Percentiles rank a stretch among this genome's conserved stretches.
Evolutionary conservation across 2,329 filamentous ascomycete species (phyloP).

Genomic region (Ascochyta koolunga): DNA sequence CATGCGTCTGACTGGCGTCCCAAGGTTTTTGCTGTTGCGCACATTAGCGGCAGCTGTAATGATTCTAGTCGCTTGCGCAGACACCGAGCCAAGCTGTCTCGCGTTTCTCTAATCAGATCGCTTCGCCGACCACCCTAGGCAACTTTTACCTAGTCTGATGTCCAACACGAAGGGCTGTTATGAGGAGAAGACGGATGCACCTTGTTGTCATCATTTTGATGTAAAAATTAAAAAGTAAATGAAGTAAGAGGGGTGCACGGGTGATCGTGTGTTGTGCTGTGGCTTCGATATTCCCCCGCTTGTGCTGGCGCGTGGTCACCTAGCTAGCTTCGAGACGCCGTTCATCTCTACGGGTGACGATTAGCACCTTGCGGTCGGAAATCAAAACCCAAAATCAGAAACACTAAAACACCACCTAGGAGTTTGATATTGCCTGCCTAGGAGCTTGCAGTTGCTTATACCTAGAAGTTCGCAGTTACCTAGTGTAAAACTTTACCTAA

Average conservation of each 20-base stretch:
- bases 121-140: neutral
- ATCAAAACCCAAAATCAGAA: too few relatives aligned
- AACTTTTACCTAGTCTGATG: neutral
- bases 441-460: too few relatives aligned
- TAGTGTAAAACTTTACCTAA: too few relatives aligned
- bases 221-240: neutral
- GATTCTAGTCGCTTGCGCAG: conserved; percentile 7
- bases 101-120: neutral
- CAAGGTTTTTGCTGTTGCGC: conserved; percentile 3
- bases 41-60: conserved; percentile 12
- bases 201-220: neutral
- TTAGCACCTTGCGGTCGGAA: too few relatives aligned
- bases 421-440: too few relatives aligned
- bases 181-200: neutral
- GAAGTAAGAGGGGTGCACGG: neutral
- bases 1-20: conserved; percentile 2
- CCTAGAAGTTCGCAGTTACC: too few relatives aligned
- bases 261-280: neutral
- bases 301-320: conserved; percentile 5
- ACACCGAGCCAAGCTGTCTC: neutral
- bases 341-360: too few relatives aligned
- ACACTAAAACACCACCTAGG: too few relatives aligned
- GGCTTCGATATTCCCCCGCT: neutral
- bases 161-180: neutral
- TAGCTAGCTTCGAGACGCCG: conserved; percentile 6